Conservation (phyloP, 2,329 filamentous ascomycete species). For the Penicillium sp. region DNA sequence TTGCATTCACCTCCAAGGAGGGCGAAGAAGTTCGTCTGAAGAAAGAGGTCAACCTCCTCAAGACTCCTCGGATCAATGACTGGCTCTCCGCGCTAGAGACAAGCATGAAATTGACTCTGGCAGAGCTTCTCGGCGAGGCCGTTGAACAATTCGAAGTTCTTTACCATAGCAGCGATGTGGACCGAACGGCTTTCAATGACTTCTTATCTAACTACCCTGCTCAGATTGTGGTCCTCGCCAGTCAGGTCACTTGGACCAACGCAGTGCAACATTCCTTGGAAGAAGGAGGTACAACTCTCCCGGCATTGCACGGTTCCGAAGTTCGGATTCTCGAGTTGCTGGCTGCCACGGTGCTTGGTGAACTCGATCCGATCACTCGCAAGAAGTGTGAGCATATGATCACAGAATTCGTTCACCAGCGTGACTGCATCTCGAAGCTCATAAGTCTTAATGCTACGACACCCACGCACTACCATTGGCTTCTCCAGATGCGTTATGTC, state of each 20-base stretch:
- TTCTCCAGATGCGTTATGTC: constrained; percentile 94
- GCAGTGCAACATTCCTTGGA: constrained; percentile 75
- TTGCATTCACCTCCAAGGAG: constrained; percentile 92
- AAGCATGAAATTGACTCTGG: constrained; percentile 91
- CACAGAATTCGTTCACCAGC: constrained; percentile 97
- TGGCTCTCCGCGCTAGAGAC: constrained; percentile 92
- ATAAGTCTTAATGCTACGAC: constrained; percentile 70
- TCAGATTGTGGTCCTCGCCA: constrained; percentile 91
- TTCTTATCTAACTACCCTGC: constrained; percentile 85
- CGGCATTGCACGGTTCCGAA: constrained; percentile 73
- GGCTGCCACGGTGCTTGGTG: constrained; percentile 82
- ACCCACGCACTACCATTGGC: constrained; percentile 83
- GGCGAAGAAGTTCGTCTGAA: constrained; percentile 83
- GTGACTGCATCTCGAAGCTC: constrained; percentile 86
- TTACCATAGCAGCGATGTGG: constrained; percentile 68
- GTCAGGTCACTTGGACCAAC: constrained; percentile 90
- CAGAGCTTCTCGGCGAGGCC: constrained; percentile 84
- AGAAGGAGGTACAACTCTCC: constrained; percentile 67
- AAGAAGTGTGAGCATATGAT: constrained; percentile 99
- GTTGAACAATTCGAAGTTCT: constrained; percentile 77
- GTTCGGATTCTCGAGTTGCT: constrained; percentile 81
- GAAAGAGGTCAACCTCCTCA: constrained; percentile 85
- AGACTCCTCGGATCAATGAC: constrained; percentile 96
- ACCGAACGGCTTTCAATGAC: constrained; percentile 66
- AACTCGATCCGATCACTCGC: constrained; percentile 79